phyloP scores from a whole-genome alignment of 2,329 filamentous ascomycete genomes.

The Sporothrix schenckii region DNA sequence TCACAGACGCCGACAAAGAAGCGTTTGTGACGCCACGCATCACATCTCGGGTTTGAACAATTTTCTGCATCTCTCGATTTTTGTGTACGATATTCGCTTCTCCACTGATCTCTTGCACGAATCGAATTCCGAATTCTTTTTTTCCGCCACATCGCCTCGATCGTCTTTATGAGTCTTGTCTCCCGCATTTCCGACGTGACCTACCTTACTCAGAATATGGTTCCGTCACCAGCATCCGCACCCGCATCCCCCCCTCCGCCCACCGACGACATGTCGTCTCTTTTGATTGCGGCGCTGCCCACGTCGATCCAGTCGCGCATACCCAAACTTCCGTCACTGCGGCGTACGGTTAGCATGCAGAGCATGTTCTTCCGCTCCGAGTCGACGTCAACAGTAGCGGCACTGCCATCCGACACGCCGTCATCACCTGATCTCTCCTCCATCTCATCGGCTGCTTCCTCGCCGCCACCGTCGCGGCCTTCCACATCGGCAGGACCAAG shows the following conservation, averaged over 20 bases:
- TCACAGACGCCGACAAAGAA: not conserved
- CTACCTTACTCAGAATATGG: not conserved
- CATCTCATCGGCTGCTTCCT: conserved; percentile 23
- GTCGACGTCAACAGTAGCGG: conserved; percentile 2
- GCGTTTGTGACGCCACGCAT: not conserved
- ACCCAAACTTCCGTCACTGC: conserved; percentile 34
- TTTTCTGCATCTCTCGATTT: no score
- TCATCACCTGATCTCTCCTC: conserved; percentile 20
- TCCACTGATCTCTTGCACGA: not conserved
- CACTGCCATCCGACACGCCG: conserved; percentile 10
- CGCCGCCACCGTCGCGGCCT: conserved; percentile 29
- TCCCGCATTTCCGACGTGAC: not conserved
- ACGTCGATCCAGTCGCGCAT: conserved; percentile 38
- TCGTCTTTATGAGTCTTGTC: not conserved
- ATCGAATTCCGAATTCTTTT: not conserved
- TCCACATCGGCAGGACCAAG: conserved; percentile 28
- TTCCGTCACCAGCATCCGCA: not conserved
- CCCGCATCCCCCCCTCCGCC: not conserved
- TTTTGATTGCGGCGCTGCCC: conserved; percentile 36
- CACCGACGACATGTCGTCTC: conserved; percentile 33
- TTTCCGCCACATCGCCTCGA: not conserved
- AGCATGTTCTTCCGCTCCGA: conserved; percentile 29
- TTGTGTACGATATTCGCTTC: no score
- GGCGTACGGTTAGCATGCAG: conserved; percentile 32
- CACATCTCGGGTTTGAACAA: not conserved